phyloP scores from a whole-genome alignment of 345 rosid species.

The Alliaria petiolata region DNA sequence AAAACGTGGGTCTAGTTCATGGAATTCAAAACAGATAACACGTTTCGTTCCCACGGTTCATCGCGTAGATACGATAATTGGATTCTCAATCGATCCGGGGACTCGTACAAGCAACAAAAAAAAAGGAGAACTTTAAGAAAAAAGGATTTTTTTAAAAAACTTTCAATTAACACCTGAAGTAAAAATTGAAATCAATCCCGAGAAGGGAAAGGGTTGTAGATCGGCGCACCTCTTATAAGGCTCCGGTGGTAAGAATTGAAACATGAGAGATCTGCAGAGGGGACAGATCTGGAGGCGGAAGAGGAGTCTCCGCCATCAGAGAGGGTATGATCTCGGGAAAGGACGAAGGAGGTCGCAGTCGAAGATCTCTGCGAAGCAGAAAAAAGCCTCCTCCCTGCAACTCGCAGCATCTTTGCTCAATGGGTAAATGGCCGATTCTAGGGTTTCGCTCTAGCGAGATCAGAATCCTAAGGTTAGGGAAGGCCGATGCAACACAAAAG shows the following conservation, averaged over 20 bases:
- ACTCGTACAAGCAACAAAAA: neutral
- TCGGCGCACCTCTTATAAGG: slow-evolving; percentile 48
- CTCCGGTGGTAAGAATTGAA: slow-evolving; percentile 32
- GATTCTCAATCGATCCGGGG: neutral
- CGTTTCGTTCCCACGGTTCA: neutral
- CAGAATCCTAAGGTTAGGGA: slow-evolving; percentile 13
- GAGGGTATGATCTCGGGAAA: slow-evolving; percentile 32
- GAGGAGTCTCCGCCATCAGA: slow-evolving; percentile 23
- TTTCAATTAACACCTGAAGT: neutral
- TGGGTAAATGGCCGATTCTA: slow-evolving; percentile 12
- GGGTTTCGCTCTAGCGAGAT: slow-evolving; percentile 22
- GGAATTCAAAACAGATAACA: neutral
- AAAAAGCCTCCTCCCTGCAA: slow-evolving; percentile 71
- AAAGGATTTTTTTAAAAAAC: neutral
- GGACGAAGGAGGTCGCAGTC: slow-evolving; percentile 37
- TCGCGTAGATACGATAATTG: neutral
- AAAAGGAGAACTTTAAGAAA: neutral
- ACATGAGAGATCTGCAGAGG: slow-evolving; percentile 21
- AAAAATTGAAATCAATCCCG: slow-evolving; percentile 3
- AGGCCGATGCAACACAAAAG: neutral
- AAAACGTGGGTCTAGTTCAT: neutral
- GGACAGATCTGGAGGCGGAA: slow-evolving; percentile 34
- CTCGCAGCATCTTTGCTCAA: slow-evolving; percentile 55
- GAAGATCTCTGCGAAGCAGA: slow-evolving; percentile 46
- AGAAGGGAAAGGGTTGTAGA: neutral